Evolutionary conservation across 2,329 filamentous ascomycete genomes (phyloP), one percentile per base, ranked within the genome.

Genomic region (Aspergillus sp.): DNA sequence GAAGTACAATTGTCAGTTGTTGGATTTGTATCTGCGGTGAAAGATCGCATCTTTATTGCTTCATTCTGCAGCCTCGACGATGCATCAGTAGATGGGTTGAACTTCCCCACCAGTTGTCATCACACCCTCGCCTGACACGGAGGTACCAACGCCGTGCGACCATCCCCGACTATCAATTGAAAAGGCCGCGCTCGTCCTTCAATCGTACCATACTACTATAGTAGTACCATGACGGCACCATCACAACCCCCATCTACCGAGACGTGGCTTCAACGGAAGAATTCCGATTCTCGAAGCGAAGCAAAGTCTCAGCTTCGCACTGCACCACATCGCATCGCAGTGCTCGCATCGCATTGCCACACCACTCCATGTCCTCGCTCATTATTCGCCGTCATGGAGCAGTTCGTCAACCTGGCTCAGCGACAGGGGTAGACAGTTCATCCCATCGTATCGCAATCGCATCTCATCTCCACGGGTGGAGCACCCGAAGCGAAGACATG

Each of bases 401-500:
- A 30, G 52, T 60, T 60, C 58, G 52, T 56, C 34, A 34, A 56
- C 8, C 19, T n/a, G 17, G 38, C 46, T 41, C 31, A 45, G 17
- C 17, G 52, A 51, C 59, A 56, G 59, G 59, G 59, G 54, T 61
- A 57, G 55, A 57, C 55, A 57, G 53, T 57, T 57, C 59, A 61
- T 52, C 34, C 51, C 52, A 31, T 63, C 48, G 45, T 47, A 43
- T 63, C 52, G 45, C 49, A 46, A 57, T 58, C 43, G 19, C 31
- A 52, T 54, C 46, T 45, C 41, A 52, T 50, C 62, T 60, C 60
- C 62, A 64, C 61, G 7, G 17, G 61, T 65, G 61, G 64, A 53
- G 61, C 53, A 53, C 23, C 52, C 61, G 55, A 53, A 54, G 30
- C 25, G 64, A 54, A 60, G 45, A 22, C 49, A 50, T 66, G 62